Base-by-base conservation (phyloP, 31 red algal species). In the Odonthalia washingtoniensis region DNA sequence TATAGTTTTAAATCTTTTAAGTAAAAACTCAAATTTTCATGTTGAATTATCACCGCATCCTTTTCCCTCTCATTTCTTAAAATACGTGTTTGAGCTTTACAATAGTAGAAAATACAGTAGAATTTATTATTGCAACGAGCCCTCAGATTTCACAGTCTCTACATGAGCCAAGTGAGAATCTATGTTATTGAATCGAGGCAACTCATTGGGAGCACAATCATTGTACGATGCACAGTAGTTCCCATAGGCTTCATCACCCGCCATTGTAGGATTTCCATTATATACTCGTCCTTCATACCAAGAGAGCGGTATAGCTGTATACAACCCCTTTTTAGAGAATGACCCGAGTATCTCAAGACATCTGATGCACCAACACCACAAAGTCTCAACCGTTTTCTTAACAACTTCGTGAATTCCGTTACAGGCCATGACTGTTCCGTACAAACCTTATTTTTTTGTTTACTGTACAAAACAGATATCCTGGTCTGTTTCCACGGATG, bases 161-260 rank as follows among this genome's bases (percentile, higher is more conserved):
- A 2, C 79, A 82, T 82, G 36, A 37, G 1, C 2, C 79, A 82
- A 27, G n/a, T 66, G 46, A 6, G 38, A 3, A 14, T 41, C 37
- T 1, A 69, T 34, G 9, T 30, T 45, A 27, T 44, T 65, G 38
- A 82, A 82, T 39, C 79, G 1, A 4, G 79, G 79, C 27, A 82
- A 6, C 4, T 69, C 79, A 1, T 61, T 3, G 9, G 65, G 64
- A 35, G 80, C 31, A 49, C 84, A 87, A 30, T 87, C 73, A 32
- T 87, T 78, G 57, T 87, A 87, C 1, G 57, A 38, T 2, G 28
- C 46, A 39, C 84, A 87, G 52, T 87, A 78, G 70, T 78, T 77
- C 3, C 30, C 31, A n/a, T 78, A 77, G 0, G 53, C 72, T 18
- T 38, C 1, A 42, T 64, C 36, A 67, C 45, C 84, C 4, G 37